Base-by-base conservation (phyloP, 1,284 basidiomycete genomes). In the Irpex sp. region DNA sequence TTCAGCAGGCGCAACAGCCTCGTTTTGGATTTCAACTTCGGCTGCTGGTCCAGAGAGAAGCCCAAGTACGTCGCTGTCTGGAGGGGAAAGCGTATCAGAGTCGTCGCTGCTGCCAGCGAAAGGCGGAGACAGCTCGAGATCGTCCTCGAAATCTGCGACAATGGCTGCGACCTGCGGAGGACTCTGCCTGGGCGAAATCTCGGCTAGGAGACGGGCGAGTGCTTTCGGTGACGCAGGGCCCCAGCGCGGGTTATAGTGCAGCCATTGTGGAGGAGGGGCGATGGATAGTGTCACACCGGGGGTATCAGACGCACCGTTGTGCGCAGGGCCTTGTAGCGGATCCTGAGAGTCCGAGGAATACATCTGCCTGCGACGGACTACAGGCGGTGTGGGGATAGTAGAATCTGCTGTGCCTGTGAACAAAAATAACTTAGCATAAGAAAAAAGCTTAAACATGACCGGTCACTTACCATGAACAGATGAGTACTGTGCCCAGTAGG, bases 401-500 rank as follows among this genome's bases (percentile, higher is more conserved):
- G 78, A 79, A 63, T 79, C 78, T 4, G 77, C 77, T 4, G 77
- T 75, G 56, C 78, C 78, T 79, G 65, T 31, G 59, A n/a, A 51
- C 48, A 26, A 44, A n/a, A 34, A 52, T 15, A n/a, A 26, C 0
- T 60, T 17, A 17, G 48, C 61, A n/a, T 26, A 37, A 17, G 61
- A 31, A 55, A 19, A 57, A 15, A 51, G 34, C 36, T 15, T 34
- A 58, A 31, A 52, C 55, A 61, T 44, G 40, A 2, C 4, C 4
- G 47, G 44, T 57, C 60, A 69, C 76, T 69, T 67, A 89, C 90
- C 89, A 73, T 91, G 88, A 7, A 91, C 82, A 34, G 80, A 79
- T 52, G 85, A 76, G 70, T 91, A 91, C 61, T 80, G 86, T 19
- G 87, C 88, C 88, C 89, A 91, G 69, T 92, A 91, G 3, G 87